Percentiles rank a stretch among this genome's conserved stretches.
Conservation (phyloP, 2,329 filamentous ascomycete genomes). For the Aspergillus ruber region DNA sequence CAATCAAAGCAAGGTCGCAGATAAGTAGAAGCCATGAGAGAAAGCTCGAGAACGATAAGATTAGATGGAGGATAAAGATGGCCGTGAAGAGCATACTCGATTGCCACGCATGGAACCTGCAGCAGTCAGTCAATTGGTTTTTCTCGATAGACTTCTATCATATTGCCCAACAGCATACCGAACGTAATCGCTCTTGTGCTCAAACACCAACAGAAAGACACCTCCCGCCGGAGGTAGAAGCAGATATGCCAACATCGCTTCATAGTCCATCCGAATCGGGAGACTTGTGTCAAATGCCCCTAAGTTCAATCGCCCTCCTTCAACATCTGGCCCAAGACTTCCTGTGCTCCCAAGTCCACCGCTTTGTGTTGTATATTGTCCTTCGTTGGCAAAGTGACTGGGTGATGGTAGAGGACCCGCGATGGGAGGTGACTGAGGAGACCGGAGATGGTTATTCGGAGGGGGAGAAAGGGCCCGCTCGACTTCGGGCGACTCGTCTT, state of each 20-base stretch:
- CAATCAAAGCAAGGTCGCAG: slow-evolving; percentile 69
- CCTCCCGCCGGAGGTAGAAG: slow-evolving; percentile 78
- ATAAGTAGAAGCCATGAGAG: slow-evolving; percentile 79
- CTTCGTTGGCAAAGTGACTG: slow-evolving; percentile 32
- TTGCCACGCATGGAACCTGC: slow-evolving; percentile 94
- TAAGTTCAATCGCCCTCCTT: slow-evolving; percentile 60
- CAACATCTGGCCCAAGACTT: slow-evolving; percentile 34
- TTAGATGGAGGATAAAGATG: slow-evolving; percentile 66
- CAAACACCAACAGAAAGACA: slow-evolving; percentile 74
- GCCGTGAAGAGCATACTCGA: slow-evolving; percentile 74
- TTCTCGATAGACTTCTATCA: not conserved
- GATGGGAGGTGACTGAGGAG: slow-evolving; percentile 45
- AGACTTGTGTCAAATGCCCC: slow-evolving; percentile 80
- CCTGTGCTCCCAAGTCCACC: slow-evolving; percentile 33
- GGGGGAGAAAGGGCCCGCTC: slow-evolving; percentile 73
- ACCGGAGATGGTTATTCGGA: slow-evolving; percentile 44
- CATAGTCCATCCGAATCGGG: slow-evolving; percentile 77
- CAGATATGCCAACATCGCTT: slow-evolving; percentile 85
- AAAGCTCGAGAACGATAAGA: slow-evolving; percentile 78
- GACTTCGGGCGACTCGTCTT: slow-evolving; percentile 82
- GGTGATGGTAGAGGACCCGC: slow-evolving; percentile 37
- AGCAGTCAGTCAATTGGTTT: slow-evolving; percentile 3
- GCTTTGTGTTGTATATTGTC: slow-evolving; percentile 15
- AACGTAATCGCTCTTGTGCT: slow-evolving; percentile 96
- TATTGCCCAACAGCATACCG: slow-evolving; percentile 49